Percentiles rank a stretch among this genome's conserved stretches.
Conservation (phyloP, 345 rosid species). For the Brassica rapa region DNA sequence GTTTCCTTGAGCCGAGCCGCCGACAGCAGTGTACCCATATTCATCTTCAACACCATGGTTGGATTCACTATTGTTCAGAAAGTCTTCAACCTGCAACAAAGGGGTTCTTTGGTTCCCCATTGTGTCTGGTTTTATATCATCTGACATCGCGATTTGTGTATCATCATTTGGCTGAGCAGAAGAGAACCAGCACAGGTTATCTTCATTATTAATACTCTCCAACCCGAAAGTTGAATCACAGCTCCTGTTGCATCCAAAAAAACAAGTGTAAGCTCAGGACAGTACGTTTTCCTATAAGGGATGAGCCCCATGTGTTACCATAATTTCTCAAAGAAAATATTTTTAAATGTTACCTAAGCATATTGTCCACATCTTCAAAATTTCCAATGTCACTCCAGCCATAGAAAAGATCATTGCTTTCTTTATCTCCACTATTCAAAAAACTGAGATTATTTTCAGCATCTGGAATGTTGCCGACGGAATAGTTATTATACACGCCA, state of each 20-base stretch:
- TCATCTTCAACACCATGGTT: constrained; percentile 38
- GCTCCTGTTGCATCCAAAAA: constrained; percentile 52
- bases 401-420: constrained; percentile 62
- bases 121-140: constrained; percentile 47
- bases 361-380: constrained; percentile 89
- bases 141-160: constrained; percentile 50
- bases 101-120: constrained; percentile 46
- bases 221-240: constrained; percentile 82
- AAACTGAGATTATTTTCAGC: constrained; percentile 58
- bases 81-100: constrained; percentile 40
- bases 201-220: constrained; percentile 65
- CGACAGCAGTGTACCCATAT: constrained; percentile 34
- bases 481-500: constrained; percentile 45
- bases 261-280: constrained; percentile 23
- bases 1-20: constrained; percentile 40
- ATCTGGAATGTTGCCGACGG: constrained; percentile 54
- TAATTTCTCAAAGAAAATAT: neutral
- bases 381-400: constrained; percentile 85
- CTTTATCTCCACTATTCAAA: constrained; percentile 64
- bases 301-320: neutral
- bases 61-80: constrained; percentile 45
- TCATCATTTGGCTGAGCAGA: constrained; percentile 56
- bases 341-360: constrained; percentile 65
- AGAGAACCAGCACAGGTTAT: constrained; percentile 71
- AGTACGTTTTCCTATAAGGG: neutral